phyloP scores from a whole-genome alignment of 1,284 basidiomycete genomes.

The Cutaneotrichosporon daszewskae region DNA sequence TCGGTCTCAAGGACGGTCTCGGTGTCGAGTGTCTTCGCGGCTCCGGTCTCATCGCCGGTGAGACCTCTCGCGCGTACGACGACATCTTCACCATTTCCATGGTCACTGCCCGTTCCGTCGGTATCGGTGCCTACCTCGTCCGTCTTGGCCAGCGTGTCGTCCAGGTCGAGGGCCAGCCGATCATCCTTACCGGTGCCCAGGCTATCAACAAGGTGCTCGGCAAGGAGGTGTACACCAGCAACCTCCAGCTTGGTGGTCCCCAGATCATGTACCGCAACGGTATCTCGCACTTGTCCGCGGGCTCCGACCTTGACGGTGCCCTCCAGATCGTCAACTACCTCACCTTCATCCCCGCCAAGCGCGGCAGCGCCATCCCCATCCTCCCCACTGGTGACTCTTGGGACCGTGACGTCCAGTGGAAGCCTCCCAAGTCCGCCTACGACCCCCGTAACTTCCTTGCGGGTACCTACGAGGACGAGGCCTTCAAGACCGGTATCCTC shows the following conservation, averaged over 20 bases:
- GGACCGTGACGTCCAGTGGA: conserved; percentile 89
- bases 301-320: conserved; percentile 90
- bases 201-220: conserved; percentile 99
- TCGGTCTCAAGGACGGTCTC: conserved; percentile 93
- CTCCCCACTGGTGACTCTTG: conserved; percentile 66
- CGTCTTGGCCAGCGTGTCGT: conserved; percentile 96
- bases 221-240: conserved; percentile 97
- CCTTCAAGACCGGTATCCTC: conserved; percentile 86
- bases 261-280: conserved; percentile 99
- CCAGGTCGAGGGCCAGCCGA: conserved; percentile 98
- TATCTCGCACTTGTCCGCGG: conserved; percentile 91
- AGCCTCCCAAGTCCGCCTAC: conserved; percentile 88
- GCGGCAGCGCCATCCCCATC: conserved; percentile 71
- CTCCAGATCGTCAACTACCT: conserved; percentile 91
- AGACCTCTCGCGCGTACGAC: conserved; percentile 96
- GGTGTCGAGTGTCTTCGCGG: conserved; percentile 95
- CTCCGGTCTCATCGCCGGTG: conserved; percentile 96
- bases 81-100: conserved; percentile 99
- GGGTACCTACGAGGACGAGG: conserved; percentile 77
- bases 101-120: conserved; percentile 96
- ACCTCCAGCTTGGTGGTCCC: conserved; percentile 96
- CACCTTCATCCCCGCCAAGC: conserved; percentile 76
- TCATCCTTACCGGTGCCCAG: conserved; percentile 95
- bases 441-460: conserved; percentile 98
- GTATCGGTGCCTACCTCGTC: conserved; percentile 98